Evolutionary conservation across 495 filamentous ascomycete species (phyloP).

Genomic region (Pyrenopolyporus hunteri): DNA sequence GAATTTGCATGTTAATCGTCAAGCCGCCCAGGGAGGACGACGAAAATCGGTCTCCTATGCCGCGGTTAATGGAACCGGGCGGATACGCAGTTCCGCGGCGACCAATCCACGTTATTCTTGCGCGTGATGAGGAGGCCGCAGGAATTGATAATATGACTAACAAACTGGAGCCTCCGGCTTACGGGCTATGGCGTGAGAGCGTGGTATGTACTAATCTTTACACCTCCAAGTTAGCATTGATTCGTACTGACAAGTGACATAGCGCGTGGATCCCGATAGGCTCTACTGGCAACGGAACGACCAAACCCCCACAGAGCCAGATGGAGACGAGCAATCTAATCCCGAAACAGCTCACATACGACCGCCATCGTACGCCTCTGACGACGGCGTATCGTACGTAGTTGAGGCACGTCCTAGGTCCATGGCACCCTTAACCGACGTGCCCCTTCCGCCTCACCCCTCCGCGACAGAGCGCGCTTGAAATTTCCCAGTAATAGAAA

Average conservation of each 20-base stretch:
- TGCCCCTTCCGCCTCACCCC: slow-evolving; percentile 53
- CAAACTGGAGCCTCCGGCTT: slow-evolving; percentile 79
- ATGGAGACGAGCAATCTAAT: slow-evolving; percentile 30
- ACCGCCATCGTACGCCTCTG: slow-evolving; percentile 74
- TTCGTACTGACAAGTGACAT: slow-evolving; percentile 26
- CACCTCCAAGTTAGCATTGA: background rate
- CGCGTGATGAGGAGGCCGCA: slow-evolving; percentile 66
- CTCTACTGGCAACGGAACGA: slow-evolving; percentile 77
- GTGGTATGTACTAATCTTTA: slow-evolving; percentile 65
- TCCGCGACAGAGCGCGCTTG: slow-evolving; percentile 21
- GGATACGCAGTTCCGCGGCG: slow-evolving; percentile 65
- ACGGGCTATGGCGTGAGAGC: slow-evolving; percentile 81
- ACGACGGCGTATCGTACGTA: slow-evolving; percentile 73
- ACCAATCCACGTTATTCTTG: slow-evolving; percentile 67
- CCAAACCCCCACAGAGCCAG: slow-evolving; percentile 27
- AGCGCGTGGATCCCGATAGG: slow-evolving; percentile 79
- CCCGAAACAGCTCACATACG: slow-evolving; percentile 44
- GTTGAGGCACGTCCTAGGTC: slow-evolving; percentile 65
- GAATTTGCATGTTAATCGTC: slow-evolving; percentile 68
- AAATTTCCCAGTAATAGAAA: slow-evolving; percentile 19
- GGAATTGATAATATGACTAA: slow-evolving; percentile 57
- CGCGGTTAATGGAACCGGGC: slow-evolving; percentile 53
- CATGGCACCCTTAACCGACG: slow-evolving; percentile 50
- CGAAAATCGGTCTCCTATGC: slow-evolving; percentile 40
- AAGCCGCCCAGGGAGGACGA: slow-evolving; percentile 44